Percentiles rank a stretch among this genome's conserved stretches.
These are phyloP conservation scores for Haemoproteus tartakovskyi DNA, from an alignment of 169 alveolate species.

Conservation along the genomic window DNA sequence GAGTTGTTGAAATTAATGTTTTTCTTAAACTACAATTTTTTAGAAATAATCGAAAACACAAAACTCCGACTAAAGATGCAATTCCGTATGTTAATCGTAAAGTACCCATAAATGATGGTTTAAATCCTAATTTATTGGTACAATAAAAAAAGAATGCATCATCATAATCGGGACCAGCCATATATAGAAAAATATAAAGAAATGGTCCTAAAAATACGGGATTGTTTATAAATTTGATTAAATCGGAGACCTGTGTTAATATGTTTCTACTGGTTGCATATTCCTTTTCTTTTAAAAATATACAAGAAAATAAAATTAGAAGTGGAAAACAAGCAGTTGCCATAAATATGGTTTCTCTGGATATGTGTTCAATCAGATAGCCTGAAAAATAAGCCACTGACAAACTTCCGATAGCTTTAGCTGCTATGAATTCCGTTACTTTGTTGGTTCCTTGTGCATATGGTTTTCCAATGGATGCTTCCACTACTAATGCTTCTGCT, in stretches of 20 bases:
- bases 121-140: conserved; percentile 88
- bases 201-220: conserved; percentile 89
- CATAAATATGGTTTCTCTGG: conserved; percentile 82
- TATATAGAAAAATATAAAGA: conserved; percentile 84
- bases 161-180: conserved; percentile 88
- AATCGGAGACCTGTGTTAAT: conserved; percentile 75
- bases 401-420: conserved; percentile 88
- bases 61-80: conserved; percentile 90
- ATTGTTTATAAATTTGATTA: conserved; percentile 79
- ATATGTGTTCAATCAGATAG: conserved; percentile 81
- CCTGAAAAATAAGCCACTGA: conserved; percentile 93
- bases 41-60: conserved; percentile 83
- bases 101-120: conserved; percentile 93
- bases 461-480: conserved; percentile 55
- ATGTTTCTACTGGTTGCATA: conserved; percentile 69
- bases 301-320: conserved; percentile 79
- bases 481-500: conserved; percentile 86
- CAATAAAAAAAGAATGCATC: conserved; percentile 93
- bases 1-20: conserved; percentile 86
- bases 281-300: conserved; percentile 83
- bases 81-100: conserved; percentile 89
- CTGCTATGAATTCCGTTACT: conserved; percentile 88
- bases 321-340: conserved; percentile 89
- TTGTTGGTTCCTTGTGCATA: conserved; percentile 75
- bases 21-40: conserved; percentile 84